A percentile compares a stretch with the other conserved stretches of the same genome.
Conservation (phyloP, 2,329 filamentous ascomycete species). For the Penicillium griseofulvum region DNA sequence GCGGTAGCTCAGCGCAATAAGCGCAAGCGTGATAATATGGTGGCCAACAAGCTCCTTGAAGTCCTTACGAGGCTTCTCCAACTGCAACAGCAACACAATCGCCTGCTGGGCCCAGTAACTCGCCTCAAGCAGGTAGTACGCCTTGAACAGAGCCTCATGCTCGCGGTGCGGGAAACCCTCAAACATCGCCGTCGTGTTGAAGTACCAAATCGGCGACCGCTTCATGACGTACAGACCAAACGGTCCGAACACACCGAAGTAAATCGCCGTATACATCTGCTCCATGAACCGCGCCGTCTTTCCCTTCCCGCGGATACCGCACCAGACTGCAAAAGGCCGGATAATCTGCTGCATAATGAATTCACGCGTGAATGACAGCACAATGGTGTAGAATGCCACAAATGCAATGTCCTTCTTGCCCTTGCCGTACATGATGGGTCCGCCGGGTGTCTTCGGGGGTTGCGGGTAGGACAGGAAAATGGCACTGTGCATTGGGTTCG, state of each 20-base stretch:
- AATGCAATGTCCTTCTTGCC: conserved; percentile 84
- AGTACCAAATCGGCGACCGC: conserved; percentile 90
- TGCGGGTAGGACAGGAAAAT: conserved; percentile 88
- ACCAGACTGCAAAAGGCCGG: conserved; percentile 68
- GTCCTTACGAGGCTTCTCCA: conserved; percentile 93
- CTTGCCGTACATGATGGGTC: conserved; percentile 74
- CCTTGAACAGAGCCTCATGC: conserved; percentile 80
- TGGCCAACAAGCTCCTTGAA: conserved; percentile 91
- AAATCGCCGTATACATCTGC: conserved; percentile 89
- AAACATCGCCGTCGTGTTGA: conserved; percentile 88
- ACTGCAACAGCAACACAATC: conserved; percentile 77
- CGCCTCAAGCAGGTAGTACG: conserved; percentile 92
- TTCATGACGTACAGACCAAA: conserved; percentile 89
- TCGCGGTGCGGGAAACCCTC: conserved; percentile 80
- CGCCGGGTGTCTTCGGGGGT: conserved; percentile 52
- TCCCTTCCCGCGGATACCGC: conserved; percentile 66
- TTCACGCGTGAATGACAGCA: conserved; percentile 89
- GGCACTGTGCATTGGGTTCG: conserved; percentile 76
- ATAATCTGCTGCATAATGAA: conserved; percentile 93
- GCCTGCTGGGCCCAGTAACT: conserved; percentile 95
- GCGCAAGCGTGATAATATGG: conserved; percentile 80
- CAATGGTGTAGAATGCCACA: conserved; percentile 82
- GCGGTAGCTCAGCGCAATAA: conserved; percentile 84
- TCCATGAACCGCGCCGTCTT: conserved; percentile 95
- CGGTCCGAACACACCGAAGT: conserved; percentile 80